A percentile compares a stretch with the other conserved stretches of the same genome.
Evolutionary conservation across 371 early-diverging fungal genomes (phyloP).

Genomic region (Apophysomyces ossiformis): DNA sequence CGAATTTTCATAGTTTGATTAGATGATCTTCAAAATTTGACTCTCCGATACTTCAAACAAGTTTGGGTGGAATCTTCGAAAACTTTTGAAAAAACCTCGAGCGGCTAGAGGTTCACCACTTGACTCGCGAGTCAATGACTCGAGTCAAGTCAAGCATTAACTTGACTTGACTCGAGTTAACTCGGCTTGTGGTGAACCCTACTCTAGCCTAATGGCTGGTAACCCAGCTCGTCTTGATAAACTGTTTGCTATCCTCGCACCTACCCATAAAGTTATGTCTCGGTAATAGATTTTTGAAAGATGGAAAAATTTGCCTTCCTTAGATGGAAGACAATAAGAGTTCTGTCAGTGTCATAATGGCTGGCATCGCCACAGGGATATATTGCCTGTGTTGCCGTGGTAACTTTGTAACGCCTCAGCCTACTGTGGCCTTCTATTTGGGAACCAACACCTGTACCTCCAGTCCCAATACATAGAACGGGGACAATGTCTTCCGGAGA

Average conservation of each 20-base stretch:
- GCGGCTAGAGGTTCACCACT: too few relatives aligned
- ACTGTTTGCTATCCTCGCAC: neutral
- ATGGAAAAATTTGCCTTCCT: neutral
- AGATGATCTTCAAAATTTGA: too few relatives aligned
- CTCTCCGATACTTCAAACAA: too few relatives aligned
- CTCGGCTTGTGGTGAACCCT: too few relatives aligned
- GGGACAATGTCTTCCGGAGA: neutral
- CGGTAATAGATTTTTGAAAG: neutral
- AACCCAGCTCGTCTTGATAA: neutral
- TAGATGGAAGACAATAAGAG: neutral
- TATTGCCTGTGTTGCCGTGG: neutral
- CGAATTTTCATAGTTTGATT: too few relatives aligned
- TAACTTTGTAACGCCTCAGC: neutral
- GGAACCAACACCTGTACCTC: neutral
- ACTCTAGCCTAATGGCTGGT: neutral
- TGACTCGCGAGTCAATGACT: too few relatives aligned
- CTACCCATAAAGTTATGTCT: neutral
- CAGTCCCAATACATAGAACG: neutral
- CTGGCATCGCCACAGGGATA: neutral
- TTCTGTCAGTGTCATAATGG: neutral
- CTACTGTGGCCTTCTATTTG: neutral
- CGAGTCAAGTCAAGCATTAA: too few relatives aligned
- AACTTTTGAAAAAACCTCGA: too few relatives aligned
- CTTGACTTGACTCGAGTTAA: too few relatives aligned
- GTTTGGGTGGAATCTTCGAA: too few relatives aligned